These are phyloP conservation scores for Pyrenophora tritici-repentis DNA, from an alignment of 2,329 filamentous ascomycete species.

Conservation along the genomic window DNA sequence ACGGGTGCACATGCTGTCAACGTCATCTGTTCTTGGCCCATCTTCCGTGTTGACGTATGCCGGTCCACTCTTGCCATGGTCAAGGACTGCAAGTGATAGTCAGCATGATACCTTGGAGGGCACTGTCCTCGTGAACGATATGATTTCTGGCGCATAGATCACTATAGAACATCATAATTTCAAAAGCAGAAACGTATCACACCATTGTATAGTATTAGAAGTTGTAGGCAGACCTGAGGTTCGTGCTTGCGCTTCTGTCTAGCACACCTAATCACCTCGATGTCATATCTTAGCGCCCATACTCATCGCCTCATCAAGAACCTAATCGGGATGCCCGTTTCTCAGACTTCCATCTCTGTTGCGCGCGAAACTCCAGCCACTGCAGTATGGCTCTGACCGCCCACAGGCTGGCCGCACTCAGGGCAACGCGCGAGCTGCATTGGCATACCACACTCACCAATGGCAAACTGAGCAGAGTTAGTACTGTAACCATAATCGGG, in stretches of 20 bases:
- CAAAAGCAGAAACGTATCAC: too few relatives aligned
- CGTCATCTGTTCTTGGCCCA: too few relatives aligned
- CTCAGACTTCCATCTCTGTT: constrained; percentile 54
- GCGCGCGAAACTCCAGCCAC: constrained; percentile 59
- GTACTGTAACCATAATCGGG: not conserved
- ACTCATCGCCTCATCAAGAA: not conserved
- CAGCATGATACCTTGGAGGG: too few relatives aligned
- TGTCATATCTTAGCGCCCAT: not conserved
- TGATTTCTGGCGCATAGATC: too few relatives aligned
- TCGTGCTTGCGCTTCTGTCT: not conserved
- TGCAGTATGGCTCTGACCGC: constrained; percentile 58
- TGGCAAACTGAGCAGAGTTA: constrained; percentile 53
- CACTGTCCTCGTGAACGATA: too few relatives aligned
- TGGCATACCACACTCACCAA: constrained; percentile 70
- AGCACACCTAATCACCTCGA: not conserved
- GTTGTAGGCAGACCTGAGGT: too few relatives aligned
- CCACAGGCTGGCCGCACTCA: constrained; percentile 63
- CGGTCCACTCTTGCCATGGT: too few relatives aligned
- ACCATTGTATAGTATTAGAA: too few relatives aligned
- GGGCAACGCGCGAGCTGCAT: constrained; percentile 67
- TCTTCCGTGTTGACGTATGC: too few relatives aligned
- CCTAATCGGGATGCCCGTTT: not conserved
- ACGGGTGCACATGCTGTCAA: too few relatives aligned
- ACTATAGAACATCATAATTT: too few relatives aligned
- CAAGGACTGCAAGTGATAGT: too few relatives aligned